Conservation (phyloP, 192 early-diverging fungal species). For the Gaertneriomyces semiglobifer region DNA sequence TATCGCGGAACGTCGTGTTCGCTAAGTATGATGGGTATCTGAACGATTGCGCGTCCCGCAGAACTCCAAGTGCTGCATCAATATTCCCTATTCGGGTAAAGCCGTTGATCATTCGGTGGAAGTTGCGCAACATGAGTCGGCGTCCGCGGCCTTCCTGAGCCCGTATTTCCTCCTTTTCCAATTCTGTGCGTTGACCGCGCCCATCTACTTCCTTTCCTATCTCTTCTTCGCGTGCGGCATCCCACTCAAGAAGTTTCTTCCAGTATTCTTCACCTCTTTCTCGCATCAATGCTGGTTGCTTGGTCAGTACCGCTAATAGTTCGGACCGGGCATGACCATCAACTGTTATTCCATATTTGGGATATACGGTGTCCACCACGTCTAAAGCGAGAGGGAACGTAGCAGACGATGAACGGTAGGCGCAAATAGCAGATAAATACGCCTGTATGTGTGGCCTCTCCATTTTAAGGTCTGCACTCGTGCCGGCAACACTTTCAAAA, state of each 20-base stretch:
- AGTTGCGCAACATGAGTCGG: constrained; percentile 19
- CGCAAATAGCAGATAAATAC: neutral
- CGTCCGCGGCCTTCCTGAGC: constrained; percentile 15
- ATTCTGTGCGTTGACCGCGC: constrained; percentile 2
- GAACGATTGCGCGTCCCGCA: constrained; percentile 34
- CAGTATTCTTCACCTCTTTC: constrained; percentile 21
- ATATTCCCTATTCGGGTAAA: constrained; percentile 31
- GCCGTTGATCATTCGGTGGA: constrained; percentile 24
- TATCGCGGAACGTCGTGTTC: constrained; percentile 29
- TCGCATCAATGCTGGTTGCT: constrained; percentile 15
- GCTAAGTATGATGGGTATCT: constrained; percentile 41
- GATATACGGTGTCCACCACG: constrained; percentile 13
- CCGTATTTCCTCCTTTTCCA: constrained; percentile 29
- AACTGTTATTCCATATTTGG: neutral
- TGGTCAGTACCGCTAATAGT: constrained; percentile 13
- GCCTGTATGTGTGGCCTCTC: neutral
- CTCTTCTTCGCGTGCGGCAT: constrained; percentile 20
- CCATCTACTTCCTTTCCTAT: constrained; percentile 9
- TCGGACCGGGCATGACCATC: constrained; percentile 10
- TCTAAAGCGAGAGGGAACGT: neutral
- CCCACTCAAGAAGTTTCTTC: constrained; percentile 34
- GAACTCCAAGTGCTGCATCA: constrained; percentile 29
- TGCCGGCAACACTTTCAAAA: too few relatives aligned
- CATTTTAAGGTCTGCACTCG: too few relatives aligned
- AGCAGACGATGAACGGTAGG: neutral